Percentiles rank a stretch among this genome's conserved stretches.
Conservation (phyloP, 2,329 filamentous ascomycete species). For the Fusarium sp. region DNA sequence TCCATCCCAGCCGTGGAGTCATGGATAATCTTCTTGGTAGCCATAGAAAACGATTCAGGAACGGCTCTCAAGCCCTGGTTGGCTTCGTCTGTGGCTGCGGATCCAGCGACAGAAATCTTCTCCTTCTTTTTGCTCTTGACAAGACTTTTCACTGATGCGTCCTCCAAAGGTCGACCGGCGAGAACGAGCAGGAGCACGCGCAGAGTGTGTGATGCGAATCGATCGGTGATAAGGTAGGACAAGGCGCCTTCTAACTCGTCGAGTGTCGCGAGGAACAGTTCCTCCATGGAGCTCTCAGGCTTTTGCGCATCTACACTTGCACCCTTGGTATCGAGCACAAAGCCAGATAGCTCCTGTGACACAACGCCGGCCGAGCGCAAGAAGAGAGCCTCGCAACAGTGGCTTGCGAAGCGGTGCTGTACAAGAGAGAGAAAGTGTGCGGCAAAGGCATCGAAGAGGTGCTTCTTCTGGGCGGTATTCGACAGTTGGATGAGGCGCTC, state of each 20-base stretch:
- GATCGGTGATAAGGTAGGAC: conserved; percentile 85
- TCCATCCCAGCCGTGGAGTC: conserved; percentile 83
- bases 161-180: conserved; percentile 83
- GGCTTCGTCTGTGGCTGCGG: conserved; percentile 63
- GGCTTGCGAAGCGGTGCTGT: conserved; percentile 95
- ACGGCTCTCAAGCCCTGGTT: conserved; percentile 68
- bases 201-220: conserved; percentile 90
- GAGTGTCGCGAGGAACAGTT: conserved; percentile 83
- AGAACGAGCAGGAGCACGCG: conserved; percentile 88
- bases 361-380: conserved; percentile 83
- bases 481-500: conserved; percentile 90
- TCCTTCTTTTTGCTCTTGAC: conserved; percentile 95
- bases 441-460: conserved; percentile 85
- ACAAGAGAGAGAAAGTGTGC: conserved; percentile 90
- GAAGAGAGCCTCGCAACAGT: conserved; percentile 96
- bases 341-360: conserved; percentile 75
- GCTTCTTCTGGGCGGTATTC: conserved; percentile 83
- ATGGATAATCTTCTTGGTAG: conserved; percentile 84
- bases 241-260: conserved; percentile 90
- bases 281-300: conserved; percentile 79
- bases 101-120: conserved; percentile 74
- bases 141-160: conserved; percentile 76
- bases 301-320: conserved; percentile 59
- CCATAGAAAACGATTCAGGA: conserved; percentile 81
- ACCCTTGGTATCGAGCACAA: conserved; percentile 59